phyloP scores from a whole-genome alignment of 2,329 filamentous ascomycete species.

The Paecilomyces formosus region DNA sequence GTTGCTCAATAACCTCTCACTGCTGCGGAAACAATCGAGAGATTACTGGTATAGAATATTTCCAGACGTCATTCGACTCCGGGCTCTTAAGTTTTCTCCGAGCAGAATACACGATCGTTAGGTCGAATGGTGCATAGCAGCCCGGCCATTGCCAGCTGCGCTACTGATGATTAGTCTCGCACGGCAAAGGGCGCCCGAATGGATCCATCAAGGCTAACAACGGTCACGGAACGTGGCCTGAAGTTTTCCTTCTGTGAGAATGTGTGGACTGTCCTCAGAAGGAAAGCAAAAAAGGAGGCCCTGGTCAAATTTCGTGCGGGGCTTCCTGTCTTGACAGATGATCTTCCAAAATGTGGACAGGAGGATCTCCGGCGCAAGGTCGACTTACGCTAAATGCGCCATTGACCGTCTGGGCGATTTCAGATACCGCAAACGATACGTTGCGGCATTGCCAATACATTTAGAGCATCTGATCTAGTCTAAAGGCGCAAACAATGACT shows the following conservation, averaged over 20 bases:
- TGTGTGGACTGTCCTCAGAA: not conserved
- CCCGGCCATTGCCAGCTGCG: not conserved
- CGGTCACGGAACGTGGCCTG: not conserved
- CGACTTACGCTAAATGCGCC: not conserved
- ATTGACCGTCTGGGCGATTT: not conserved
- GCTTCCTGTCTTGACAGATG: not conserved
- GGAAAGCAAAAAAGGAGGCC: not conserved
- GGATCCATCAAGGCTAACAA: not conserved
- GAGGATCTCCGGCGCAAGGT: not conserved
- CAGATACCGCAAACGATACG: not conserved
- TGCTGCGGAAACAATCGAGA: not conserved
- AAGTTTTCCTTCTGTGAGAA: not conserved
- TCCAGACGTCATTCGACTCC: not conserved
- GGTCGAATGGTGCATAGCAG: not conserved
- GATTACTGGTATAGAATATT: not conserved
- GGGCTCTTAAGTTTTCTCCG: not conserved
- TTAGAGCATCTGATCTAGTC: not conserved
- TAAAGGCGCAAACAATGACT: not conserved
- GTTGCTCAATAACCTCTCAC: not conserved
- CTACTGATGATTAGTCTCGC: not conserved
- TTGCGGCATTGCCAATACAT: not conserved
- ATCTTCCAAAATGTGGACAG: not conserved
- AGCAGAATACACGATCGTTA: not conserved
- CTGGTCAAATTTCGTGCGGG: not conserved
- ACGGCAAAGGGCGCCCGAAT: not conserved